Evolutionary conservation across 495 filamentous ascomycete species (phyloP).

Genomic region (Daldinia caldariorum): DNA sequence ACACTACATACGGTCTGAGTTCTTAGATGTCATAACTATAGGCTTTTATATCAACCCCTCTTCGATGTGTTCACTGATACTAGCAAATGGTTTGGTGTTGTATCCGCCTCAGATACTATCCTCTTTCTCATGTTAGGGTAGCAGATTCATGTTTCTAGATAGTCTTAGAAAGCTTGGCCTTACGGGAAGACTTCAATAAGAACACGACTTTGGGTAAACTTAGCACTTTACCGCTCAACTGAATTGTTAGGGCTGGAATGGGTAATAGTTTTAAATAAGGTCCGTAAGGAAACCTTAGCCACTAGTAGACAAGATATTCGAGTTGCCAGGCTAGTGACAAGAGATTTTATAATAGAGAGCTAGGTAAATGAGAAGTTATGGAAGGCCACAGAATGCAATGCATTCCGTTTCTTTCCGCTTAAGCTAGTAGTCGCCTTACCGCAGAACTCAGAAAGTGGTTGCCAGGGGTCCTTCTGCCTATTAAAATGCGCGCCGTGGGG

Average conservation of each 20-base stretch:
- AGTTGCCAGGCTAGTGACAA: neutral
- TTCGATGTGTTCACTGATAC: neutral
- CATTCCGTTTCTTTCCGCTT: neutral
- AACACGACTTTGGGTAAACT: neutral
- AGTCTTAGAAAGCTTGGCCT: neutral
- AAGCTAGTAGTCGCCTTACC: constrained; percentile 4
- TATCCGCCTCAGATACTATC: neutral
- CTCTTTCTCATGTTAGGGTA: neutral
- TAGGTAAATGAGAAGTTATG: neutral
- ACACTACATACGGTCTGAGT: neutral
- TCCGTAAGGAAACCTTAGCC: neutral
- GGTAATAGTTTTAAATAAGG: neutral
- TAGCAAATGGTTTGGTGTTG: neutral
- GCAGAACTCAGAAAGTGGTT: neutral
- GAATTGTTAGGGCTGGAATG: neutral
- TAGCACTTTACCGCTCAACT: neutral
- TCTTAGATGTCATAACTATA: neutral
- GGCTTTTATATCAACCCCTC: neutral
- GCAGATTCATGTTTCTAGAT: neutral
- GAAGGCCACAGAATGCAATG: too few relatives aligned
- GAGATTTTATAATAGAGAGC: neutral
- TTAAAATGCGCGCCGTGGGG: constrained; percentile 4
- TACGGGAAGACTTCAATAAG: too few relatives aligned
- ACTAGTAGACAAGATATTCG: neutral
- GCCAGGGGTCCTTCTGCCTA: constrained; percentile 7